Base-by-base conservation (phyloP, 176 grass and related monocot genomes). In the Neostapfia colusana region DNA sequence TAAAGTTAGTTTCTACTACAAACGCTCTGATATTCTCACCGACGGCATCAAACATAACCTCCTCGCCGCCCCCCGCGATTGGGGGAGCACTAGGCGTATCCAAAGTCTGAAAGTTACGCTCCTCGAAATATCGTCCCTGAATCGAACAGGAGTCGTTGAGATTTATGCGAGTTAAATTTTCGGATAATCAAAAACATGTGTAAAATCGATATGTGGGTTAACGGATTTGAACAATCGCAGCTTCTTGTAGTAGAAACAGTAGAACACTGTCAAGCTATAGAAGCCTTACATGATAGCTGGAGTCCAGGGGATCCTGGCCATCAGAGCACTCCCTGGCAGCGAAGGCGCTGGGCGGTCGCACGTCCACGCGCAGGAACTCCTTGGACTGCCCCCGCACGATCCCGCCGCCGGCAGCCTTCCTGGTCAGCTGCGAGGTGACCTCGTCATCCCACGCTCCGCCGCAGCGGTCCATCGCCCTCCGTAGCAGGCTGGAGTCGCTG, bases 21-120 rank as follows among this genome's bases (percentile, higher is more conserved):
- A 26, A 73, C 26, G 20, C 16, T 28, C 7, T 12, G 26, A 0
- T 77, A 35, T 48, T 83, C 88, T 90, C 59, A 90, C 91, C 81
- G 12, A 58, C 75, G 43, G 68, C 26, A 62, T 83, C 75, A 61
- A 83, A 73, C 76, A 70, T 88, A 41, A n/a, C 46, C 12, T 78
- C 84, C 8, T 81, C 51, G 46, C 54, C 91, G 37, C 36, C 88
- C 67, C 82, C 86, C 28, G 69, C 85, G 78, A 98, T 88, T 50
- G 95, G 95, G 79, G 95, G 91, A 17, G 95, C 95, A 85, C 91
- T 94, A 8, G 95, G 91, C 37, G 91, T 86, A 44, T 86, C 80
- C 48, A 84, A 18, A 36, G 48, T 68, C 16, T 80, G 85, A 54
- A 81, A 76, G 12, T 62, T 88, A 7, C 63, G 45, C 49, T 62